These are phyloP conservation scores for Daldinia eschscholtzii DNA, from an alignment of 2,329 filamentous ascomycete genomes.

Conservation along the genomic window DNA sequence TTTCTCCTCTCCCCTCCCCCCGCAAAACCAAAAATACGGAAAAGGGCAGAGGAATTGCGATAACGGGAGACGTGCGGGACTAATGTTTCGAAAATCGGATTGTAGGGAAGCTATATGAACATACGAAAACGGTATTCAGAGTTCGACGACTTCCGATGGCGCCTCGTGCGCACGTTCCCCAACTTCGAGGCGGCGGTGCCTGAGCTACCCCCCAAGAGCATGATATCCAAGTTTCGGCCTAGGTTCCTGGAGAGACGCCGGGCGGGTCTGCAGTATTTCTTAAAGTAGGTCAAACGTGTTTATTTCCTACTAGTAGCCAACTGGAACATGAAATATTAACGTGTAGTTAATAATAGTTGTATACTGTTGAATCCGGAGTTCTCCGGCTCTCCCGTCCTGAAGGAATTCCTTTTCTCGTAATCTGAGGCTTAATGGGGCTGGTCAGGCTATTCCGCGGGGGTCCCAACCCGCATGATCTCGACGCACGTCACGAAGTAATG, in stretches of 20 bases:
- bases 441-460: slow-evolving; percentile 8
- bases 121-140: slow-evolving; percentile 88
- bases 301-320: no score
- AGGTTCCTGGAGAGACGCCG: slow-evolving; percentile 88
- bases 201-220: slow-evolving; percentile 89
- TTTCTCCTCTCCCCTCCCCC: slow-evolving; percentile 38
- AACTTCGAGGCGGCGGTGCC: slow-evolving; percentile 88
- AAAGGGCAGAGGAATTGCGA: background rate
- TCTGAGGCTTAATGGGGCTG: background rate
- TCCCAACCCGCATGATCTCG: slow-evolving; percentile 30
- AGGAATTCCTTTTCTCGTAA: slow-evolving; percentile 85
- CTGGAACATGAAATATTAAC: slow-evolving; percentile 27
- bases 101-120: slow-evolving; percentile 70
- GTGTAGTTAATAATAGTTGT: slow-evolving; percentile 68
- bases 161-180: slow-evolving; percentile 84
- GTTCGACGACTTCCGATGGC: slow-evolving; percentile 84
- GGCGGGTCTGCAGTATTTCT: slow-evolving; percentile 87
- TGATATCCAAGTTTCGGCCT: slow-evolving; percentile 86
- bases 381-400: slow-evolving; percentile 88
- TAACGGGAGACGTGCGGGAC: slow-evolving; percentile 59
- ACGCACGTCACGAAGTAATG: slow-evolving; percentile 46
- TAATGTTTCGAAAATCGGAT: slow-evolving; percentile 21
- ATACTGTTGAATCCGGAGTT: slow-evolving; percentile 94
- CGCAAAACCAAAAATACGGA: background rate
- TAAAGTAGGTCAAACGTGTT: slow-evolving; percentile 75